A percentile compares a stretch with the other conserved stretches of the same genome.
Conservation (phyloP, 1,284 basidiomycete species). For the Ustilago bromivora region DNA sequence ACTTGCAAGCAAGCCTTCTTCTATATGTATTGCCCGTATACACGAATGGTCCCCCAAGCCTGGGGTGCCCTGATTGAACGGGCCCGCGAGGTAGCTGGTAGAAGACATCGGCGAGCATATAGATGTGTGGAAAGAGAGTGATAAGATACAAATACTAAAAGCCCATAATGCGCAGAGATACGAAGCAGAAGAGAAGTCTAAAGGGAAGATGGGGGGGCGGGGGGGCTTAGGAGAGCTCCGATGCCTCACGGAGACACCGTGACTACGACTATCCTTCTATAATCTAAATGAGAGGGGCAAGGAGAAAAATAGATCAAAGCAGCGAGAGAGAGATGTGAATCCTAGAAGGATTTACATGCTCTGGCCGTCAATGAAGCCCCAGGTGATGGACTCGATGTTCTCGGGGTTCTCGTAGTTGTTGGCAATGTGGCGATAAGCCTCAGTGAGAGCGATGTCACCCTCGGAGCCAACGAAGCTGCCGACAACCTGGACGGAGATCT, state of each 20-base stretch:
- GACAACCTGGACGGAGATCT: constrained; percentile 53
- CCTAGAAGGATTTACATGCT: constrained; percentile 34
- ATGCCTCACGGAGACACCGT: constrained; percentile 12
- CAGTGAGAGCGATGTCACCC: constrained; percentile 44
- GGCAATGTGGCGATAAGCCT: constrained; percentile 52
- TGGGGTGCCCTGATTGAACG: constrained; percentile 14
- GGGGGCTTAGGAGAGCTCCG: constrained; percentile 15
- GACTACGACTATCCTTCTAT: constrained; percentile 33
- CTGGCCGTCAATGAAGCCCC: constrained; percentile 60
- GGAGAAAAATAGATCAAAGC: not conserved
- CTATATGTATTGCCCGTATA: constrained; percentile 37
- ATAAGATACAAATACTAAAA: constrained; percentile 31
- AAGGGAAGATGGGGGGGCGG: constrained; percentile 8
- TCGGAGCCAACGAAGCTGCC: constrained; percentile 42
- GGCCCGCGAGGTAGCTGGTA: constrained; percentile 26
- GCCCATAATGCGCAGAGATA: constrained; percentile 40
- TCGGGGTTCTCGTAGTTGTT: constrained; percentile 45
- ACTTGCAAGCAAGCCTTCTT: constrained; percentile 21
- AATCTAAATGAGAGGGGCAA: constrained; percentile 3
- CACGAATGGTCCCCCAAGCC: constrained; percentile 47
- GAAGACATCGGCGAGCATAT: constrained; percentile 54
- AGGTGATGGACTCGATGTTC: constrained; percentile 53
- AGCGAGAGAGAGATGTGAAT: not conserved
- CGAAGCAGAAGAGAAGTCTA: constrained; percentile 18
- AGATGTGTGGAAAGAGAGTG: constrained; percentile 7